Conservation (phyloP, 139 green algal species). For the Chlorella vulgaris region DNA sequence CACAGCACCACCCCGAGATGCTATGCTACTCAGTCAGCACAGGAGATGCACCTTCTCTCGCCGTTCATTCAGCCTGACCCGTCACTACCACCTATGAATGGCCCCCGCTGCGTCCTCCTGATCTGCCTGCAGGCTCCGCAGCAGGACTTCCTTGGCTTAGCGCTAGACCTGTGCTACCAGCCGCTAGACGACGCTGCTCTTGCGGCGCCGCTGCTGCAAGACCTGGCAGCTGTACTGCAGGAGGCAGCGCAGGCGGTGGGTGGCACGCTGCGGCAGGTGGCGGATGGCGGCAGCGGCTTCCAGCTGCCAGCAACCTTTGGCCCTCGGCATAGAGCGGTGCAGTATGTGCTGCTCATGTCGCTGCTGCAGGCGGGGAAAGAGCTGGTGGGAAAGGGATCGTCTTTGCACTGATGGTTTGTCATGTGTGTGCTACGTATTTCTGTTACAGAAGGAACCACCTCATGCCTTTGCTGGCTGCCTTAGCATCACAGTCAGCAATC, state of each 20-base stretch:
- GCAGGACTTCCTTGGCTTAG: slow-evolving; percentile 16
- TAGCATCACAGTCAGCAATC: too few relatives aligned
- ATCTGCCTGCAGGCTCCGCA: slow-evolving; percentile 19
- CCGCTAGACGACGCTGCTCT: slow-evolving; percentile 5
- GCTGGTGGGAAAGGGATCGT: background rate
- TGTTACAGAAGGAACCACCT: too few relatives aligned
- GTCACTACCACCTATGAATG: background rate
- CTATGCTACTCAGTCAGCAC: too few relatives aligned
- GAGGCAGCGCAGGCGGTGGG: slow-evolving; percentile 15
- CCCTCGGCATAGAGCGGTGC: slow-evolving; percentile 10
- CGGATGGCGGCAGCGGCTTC: background rate
- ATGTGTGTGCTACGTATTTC: too few relatives aligned
- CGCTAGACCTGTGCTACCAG: slow-evolving; percentile 3
- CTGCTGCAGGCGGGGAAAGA: slow-evolving; percentile 14
- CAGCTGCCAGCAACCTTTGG: background rate
- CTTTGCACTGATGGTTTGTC: too few relatives aligned
- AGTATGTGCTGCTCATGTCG: slow-evolving; percentile 26
- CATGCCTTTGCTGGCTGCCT: too few relatives aligned
- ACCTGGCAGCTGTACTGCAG: slow-evolving; percentile 13
- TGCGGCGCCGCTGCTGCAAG: slow-evolving; percentile 24
- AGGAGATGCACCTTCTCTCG: too few relatives aligned
- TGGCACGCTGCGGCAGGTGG: background rate
- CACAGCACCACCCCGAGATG: too few relatives aligned
- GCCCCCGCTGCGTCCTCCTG: background rate
- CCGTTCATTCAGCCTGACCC: too few relatives aligned